Base-by-base conservation (phyloP, 2,329 filamentous ascomycete genomes). In the Fusarium armeniacum region DNA sequence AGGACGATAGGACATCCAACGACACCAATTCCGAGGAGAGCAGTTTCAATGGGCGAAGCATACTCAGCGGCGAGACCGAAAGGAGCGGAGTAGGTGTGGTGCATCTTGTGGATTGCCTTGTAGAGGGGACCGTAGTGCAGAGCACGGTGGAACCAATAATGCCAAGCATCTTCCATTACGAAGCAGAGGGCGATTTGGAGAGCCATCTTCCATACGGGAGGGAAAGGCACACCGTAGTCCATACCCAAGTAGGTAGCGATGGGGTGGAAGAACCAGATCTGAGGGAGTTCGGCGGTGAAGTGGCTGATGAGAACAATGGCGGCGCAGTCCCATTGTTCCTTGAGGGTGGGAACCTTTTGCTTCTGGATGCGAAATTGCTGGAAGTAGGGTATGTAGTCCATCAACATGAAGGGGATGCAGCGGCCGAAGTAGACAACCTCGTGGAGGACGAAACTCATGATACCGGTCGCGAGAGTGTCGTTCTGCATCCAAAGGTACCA, bases 401-500 rank as follows among this genome's bases (percentile, higher is more conserved):
- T 93, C 67, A 99, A 90, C 74, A 98, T 93, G 89, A 93, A 99
- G 2, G 96, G 96, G 63, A 98, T 78, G 76, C 84, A 92, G 73
- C 96, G 90, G 75, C 96, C 96, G 77, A 98, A 99, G 85, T 99
- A 99, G 76, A 99, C 88, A 41, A 89, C 58, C 82, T 99, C 96
- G 85, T 99, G 96, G 89, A 98, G 93, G 73, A 91, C 82, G 81
- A 99, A 99, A 76, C 94, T 97, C 92, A 98, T 91, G 84, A 99
- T 96, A 65, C 96, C 96, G 5, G 96, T 99, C 63, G 96, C 96
- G 67, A 99, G 90, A 57, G 92, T 91, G 83, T 99, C 96, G 80
- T 99, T 99, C 81, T 97, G 93, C 91, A 98, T 97, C 87, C 90
- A 99, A 18, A 95, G 88, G 81, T 99, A 99, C 95, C 94, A 98